phyloP scores from a whole-genome alignment of 768 basidiomycete species.

The Russula dissimulans region DNA sequence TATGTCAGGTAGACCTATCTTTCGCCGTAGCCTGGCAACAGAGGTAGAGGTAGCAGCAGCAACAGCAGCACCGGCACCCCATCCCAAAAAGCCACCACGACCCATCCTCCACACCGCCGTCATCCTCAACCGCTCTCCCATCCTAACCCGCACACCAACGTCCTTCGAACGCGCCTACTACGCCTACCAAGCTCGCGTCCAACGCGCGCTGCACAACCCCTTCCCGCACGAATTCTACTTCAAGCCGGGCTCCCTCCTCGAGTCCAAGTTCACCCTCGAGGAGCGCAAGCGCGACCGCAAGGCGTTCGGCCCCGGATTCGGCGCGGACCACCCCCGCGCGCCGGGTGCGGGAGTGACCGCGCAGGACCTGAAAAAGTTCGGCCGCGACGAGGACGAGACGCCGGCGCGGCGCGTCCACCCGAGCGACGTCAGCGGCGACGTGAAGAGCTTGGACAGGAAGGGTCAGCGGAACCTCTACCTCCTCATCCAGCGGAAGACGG shows the following conservation, averaged over 20 bases:
- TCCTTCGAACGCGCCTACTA: slow-evolving; percentile 75
- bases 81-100: slow-evolving; percentile 12
- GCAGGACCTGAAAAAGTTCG: slow-evolving; percentile 18
- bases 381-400: slow-evolving; percentile 50
- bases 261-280: slow-evolving; percentile 70
- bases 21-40: slow-evolving; percentile 10
- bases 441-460: slow-evolving; percentile 69
- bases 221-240: slow-evolving; percentile 90
- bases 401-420: slow-evolving; percentile 52
- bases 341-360: slow-evolving; percentile 14
- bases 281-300: slow-evolving; percentile 61
- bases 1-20: background rate
- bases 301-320: slow-evolving; percentile 64
- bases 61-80: background rate
- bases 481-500: slow-evolving; percentile 45
- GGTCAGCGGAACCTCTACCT: slow-evolving; percentile 86
- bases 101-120: slow-evolving; percentile 47
- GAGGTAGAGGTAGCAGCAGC: background rate
- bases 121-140: slow-evolving; percentile 69
- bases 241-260: slow-evolving; percentile 80
- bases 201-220: slow-evolving; percentile 79
- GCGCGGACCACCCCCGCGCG: slow-evolving; percentile 17
- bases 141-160: slow-evolving; percentile 61
- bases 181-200: slow-evolving; percentile 73
- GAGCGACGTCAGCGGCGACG: slow-evolving; percentile 51